Evolutionary conservation across 805 yeast species (phyloP).

Genomic region (Candida anglica): DNA sequence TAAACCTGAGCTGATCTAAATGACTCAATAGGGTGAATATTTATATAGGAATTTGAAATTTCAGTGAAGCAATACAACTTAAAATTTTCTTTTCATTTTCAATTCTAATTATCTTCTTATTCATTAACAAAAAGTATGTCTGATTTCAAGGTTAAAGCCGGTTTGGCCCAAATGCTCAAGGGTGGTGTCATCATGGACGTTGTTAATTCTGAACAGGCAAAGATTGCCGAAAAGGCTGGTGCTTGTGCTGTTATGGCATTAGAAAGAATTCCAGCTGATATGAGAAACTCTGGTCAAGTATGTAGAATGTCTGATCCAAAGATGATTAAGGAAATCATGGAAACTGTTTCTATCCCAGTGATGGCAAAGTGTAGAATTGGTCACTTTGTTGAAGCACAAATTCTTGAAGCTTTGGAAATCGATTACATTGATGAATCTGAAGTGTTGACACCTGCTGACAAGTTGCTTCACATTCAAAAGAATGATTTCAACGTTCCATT

Average conservation of each 20-base stretch:
- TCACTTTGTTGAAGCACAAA: slow-evolving; percentile 77
- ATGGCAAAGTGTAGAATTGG: slow-evolving; percentile 89
- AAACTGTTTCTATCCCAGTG: slow-evolving; percentile 65
- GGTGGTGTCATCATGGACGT: slow-evolving; percentile 77
- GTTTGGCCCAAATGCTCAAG: slow-evolving; percentile 82
- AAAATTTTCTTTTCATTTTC: too few relatives aligned
- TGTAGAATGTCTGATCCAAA: slow-evolving; percentile 85
- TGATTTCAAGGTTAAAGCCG: slow-evolving; percentile 59
- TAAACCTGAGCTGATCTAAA: too few relatives aligned
- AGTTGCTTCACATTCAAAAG: slow-evolving; percentile 60
- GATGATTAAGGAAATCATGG: slow-evolving; percentile 73
- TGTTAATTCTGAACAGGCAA: slow-evolving; percentile 75
- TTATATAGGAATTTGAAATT: too few relatives aligned
- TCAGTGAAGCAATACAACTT: too few relatives aligned
- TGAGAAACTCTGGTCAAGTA: slow-evolving; percentile 76
- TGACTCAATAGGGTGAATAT: too few relatives aligned
- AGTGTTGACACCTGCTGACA: slow-evolving; percentile 80
- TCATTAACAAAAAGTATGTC: too few relatives aligned
- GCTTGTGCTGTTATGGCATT: slow-evolving; percentile 90
- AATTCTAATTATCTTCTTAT: too few relatives aligned
- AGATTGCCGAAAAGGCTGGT: slow-evolving; percentile 77
- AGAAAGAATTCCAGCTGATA: slow-evolving; percentile 82
- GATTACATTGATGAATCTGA: slow-evolving; percentile 85
- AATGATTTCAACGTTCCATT: slow-evolving; percentile 63
- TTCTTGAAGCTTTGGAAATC: slow-evolving; percentile 64